Evolutionary conservation across 371 early-diverging fungal species (phyloP).

Genomic region (Haplosporangium sp.): DNA sequence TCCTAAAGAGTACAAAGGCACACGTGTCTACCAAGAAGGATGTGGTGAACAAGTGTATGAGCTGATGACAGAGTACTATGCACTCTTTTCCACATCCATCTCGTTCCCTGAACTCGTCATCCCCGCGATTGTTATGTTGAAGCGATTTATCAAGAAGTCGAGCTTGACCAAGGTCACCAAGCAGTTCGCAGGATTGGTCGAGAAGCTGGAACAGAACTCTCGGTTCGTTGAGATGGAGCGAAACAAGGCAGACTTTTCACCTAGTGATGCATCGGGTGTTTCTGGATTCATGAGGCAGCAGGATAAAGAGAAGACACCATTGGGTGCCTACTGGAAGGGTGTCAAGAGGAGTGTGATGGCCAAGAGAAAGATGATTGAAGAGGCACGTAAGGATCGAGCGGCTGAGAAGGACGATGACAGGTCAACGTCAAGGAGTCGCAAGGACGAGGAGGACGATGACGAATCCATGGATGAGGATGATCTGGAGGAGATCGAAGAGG

Average conservation of each 20-base stretch:
- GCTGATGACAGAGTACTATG: constrained; percentile 77
- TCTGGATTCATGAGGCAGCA: constrained; percentile 44
- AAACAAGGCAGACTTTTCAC: constrained; percentile 78
- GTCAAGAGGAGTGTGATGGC: constrained; percentile 45
- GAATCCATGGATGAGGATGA: constrained; percentile 54
- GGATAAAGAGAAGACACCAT: constrained; percentile 52
- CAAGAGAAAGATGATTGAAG: constrained; percentile 52
- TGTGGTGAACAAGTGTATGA: constrained; percentile 80
- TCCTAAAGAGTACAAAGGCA: constrained; percentile 83
- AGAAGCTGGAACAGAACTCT: constrained; percentile 86
- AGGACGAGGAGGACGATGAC: constrained; percentile 30
- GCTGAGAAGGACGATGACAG: constrained; percentile 22
- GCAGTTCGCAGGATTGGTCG: constrained; percentile 78
- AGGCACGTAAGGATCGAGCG: constrained; percentile 42
- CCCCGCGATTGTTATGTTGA: constrained; percentile 78
- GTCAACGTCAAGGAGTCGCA: constrained; percentile 23
- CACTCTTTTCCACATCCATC: constrained; percentile 75
- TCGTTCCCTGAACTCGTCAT: constrained; percentile 91
- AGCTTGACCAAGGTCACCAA: constrained; percentile 77
- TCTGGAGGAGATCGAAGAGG: constrained; percentile 43
- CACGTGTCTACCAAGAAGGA: constrained; percentile 84
- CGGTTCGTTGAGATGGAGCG: constrained; percentile 82
- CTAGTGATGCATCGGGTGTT: constrained; percentile 75
- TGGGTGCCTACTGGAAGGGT: constrained; percentile 52
- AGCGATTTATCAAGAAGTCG: constrained; percentile 69